Base-by-base conservation (phyloP, 2,329 filamentous ascomycete species). In the Metarhizium guizhouense region DNA sequence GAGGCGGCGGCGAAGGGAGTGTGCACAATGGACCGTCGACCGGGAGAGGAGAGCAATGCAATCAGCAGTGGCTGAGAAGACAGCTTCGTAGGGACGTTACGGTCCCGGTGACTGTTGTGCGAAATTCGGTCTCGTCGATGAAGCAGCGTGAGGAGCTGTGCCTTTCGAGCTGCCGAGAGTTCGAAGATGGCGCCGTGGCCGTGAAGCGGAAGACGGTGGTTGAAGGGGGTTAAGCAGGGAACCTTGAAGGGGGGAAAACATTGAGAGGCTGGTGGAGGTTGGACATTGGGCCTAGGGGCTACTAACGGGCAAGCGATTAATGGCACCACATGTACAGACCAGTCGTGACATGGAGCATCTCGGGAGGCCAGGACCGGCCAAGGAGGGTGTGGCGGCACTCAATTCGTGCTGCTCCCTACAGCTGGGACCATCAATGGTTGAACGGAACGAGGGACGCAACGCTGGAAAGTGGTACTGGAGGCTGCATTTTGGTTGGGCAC, bases 1-100 rank as follows among this genome's bases (percentile, higher is more conserved):
- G 50, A 57, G 42, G 47, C 47, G 47, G 42, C 20, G 49, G 25
- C 42, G 55, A 54, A 53, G 53, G 48, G 53, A 36, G 54, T 25
- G 36, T 42, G 49, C 50, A 40, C 47, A 16, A 54, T 51, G n/a
- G 11, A 53, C 47, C 25, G 34, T 18, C n/a, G 18, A 51, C 38
- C 29, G n/a, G n/a, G 18, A 51, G 47, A 25, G 38, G 32, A 14
- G 55, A 30, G 25, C 13, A 52, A 40, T 47, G n/a, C 25, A 25
- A 25, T 25, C 25, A 25, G 36, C 20, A 29, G 51, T 5, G 18
- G 32, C 29, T 29, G 47, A 53, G 47, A 29, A 47, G 25, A 47
- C 18, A 25, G 32, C 29, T 56, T 40, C 47, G 36, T 47, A 53
- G 54, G 48, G 40, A 38, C 20, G 38, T 38, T 47, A 29, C 32